Base-by-base conservation (phyloP, 352 stramenopile species). In the Phytophthora palmivora region DNA sequence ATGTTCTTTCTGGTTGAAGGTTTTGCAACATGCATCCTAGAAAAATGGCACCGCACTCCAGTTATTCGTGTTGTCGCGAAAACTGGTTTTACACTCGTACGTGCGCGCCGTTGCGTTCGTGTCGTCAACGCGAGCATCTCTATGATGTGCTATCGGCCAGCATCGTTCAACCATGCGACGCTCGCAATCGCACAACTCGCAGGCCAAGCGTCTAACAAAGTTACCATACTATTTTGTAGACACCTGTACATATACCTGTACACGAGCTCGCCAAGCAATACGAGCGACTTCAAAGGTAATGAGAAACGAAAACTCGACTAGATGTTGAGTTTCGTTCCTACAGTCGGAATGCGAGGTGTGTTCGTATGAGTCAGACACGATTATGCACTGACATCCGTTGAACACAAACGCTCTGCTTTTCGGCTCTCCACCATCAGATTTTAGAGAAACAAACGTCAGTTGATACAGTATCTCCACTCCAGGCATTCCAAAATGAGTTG, bases 341-440 rank as follows among this genome's bases (percentile, higher is more conserved):
- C 24, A 28, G 24, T 28, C 24, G 24, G 24, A 28, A n/a, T n/a
- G n/a, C n/a, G n/a, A n/a, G n/a, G n/a, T n/a, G 3, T 6, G 24
- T 28, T 28, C 24, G 24, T 28, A 48, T 48, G 21, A 32, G 33
- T 45, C 36, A 18, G 21, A 36, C 21, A 10, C 21, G 38, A 28
- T 37, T 57, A 48, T 47, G 49, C 49, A 26, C 49, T 47, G 49
- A 57, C 49, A 39, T 53, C 37, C 49, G 49, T 28, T 15, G 8
- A 6, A 16, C 28, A 41, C 19, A 53, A 47, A 46, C 24, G 24
- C 6, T 6, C 34, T 6, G 26, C 46, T 47, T 48, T 45, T 15
- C 24, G 21, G n/a, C n/a, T n/a, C n/a, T 6, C 12, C 18, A 14
- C 30, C 49, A 57, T 16, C 49, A 9, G 49, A 24, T 36, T 32